phyloP scores from a whole-genome alignment of 768 basidiomycete genomes.

The Mycena pura region DNA sequence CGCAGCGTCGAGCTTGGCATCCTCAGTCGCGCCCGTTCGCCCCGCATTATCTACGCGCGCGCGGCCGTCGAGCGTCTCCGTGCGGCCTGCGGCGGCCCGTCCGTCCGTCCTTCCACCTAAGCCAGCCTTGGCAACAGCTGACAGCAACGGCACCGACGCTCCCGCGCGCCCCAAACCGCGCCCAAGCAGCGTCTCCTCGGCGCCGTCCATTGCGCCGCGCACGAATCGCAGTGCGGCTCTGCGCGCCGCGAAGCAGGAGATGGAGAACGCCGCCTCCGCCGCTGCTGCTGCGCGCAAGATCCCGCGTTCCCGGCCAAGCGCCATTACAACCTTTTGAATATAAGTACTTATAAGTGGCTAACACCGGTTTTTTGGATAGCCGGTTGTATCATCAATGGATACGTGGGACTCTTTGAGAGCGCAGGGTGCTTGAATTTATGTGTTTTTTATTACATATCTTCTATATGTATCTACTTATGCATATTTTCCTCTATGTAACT shows the following conservation, averaged over 20 bases:
- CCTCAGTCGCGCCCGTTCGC: constrained; percentile 20
- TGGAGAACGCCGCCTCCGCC: constrained; percentile 50
- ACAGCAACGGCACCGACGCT: constrained; percentile 25
- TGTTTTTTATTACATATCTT: constrained; percentile 25
- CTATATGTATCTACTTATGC: constrained; percentile 19
- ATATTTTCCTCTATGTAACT: too few species aligned
- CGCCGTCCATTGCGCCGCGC: constrained; percentile 71
- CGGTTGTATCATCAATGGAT: too few species aligned
- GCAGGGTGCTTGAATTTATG: not conserved
- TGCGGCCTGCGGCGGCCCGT: constrained; percentile 24
- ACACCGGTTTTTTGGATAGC: too few species aligned
- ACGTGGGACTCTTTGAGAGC: too few species aligned
- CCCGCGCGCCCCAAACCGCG: constrained; percentile 52
- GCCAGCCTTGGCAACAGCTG: constrained; percentile 28
- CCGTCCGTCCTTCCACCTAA: constrained; percentile 31
- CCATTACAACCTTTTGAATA: constrained; percentile 17
- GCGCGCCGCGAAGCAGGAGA: constrained; percentile 72
- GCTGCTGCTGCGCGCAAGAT: constrained; percentile 50
- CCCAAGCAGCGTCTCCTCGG: constrained; percentile 61
- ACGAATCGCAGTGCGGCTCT: constrained; percentile 78
- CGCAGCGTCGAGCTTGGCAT: constrained; percentile 36
- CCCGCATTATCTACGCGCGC: too few species aligned
- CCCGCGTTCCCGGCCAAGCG: constrained; percentile 15
- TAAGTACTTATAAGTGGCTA: too few species aligned
- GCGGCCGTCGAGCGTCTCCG: constrained; percentile 28